Percentiles rank a stretch among this genome's conserved stretches.
Evolutionary conservation across 768 basidiomycete genomes (phyloP).

Genomic region (Auricularia sp.): DNA sequence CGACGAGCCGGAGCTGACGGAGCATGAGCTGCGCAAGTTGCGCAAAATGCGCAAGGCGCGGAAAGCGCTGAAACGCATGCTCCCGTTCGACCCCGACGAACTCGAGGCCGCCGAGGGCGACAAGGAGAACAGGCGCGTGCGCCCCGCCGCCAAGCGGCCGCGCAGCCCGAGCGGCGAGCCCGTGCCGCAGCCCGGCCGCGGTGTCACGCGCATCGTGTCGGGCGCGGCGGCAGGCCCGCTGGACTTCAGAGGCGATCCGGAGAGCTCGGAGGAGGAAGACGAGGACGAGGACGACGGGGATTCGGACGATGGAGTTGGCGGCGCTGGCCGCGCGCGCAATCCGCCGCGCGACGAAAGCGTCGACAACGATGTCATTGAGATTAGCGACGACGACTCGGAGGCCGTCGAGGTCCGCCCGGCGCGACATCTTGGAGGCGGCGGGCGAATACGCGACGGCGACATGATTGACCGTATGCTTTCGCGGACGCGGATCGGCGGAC

Average conservation of each 20-base stretch:
- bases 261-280: conserved; percentile 31
- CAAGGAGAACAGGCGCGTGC: too few species aligned
- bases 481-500: conserved; percentile 26
- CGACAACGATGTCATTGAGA: conserved; percentile 22
- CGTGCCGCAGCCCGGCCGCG: conserved; percentile 10
- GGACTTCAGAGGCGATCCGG: conserved; percentile 51
- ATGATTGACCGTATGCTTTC: conserved; percentile 64
- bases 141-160: not conserved
- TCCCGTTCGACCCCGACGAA: not conserved
- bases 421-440: not conserved
- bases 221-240: conserved; percentile 31
- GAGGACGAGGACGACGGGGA: not conserved
- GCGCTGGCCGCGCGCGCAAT: conserved; percentile 20
- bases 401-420: not conserved
- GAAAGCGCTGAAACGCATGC: not conserved
- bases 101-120: too few species aligned
- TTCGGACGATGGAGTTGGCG: not conserved
- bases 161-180: not conserved
- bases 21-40: not conserved
- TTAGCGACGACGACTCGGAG: conserved; percentile 10
- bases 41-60: conserved; percentile 4
- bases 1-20: conserved; percentile 1
- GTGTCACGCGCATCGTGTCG: conserved; percentile 5
- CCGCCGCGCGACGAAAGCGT: conserved; percentile 22
- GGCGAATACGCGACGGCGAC: conserved; percentile 28